Evolutionary conservation across 2,329 filamentous ascomycete species (phyloP).

Genomic region (Aspergillus sp.): DNA sequence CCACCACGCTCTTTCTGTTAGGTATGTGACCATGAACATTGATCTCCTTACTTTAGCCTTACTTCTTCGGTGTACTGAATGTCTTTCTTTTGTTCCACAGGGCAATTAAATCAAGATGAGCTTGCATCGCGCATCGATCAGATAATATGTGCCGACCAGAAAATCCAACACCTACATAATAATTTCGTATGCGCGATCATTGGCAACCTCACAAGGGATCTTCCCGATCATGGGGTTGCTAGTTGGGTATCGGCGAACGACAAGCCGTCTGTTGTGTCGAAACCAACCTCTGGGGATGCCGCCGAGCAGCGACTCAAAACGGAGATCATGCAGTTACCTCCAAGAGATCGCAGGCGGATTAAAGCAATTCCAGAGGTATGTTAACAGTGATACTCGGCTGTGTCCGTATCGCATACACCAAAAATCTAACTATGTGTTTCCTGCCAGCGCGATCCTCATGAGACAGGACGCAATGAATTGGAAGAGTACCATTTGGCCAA

Average conservation of each 20-base stretch:
- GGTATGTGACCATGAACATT: conserved; percentile 41
- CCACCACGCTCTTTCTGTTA: conserved; percentile 57
- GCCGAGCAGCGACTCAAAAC: conserved; percentile 63
- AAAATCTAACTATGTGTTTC: conserved; percentile 11
- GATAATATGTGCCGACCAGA: conserved; percentile 54
- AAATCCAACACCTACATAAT: conserved; percentile 61
- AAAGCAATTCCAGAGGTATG: conserved; percentile 55
- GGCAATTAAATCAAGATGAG: conserved; percentile 61
- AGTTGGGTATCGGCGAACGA: conserved; percentile 64
- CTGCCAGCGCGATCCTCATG: conserved; percentile 37
- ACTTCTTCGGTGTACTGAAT: conserved; percentile 12
- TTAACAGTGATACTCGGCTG: not conserved
- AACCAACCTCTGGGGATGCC: conserved; percentile 58
- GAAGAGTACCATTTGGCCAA: conserved; percentile 48
- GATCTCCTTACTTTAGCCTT: not conserved
- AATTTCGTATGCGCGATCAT: conserved; percentile 60
- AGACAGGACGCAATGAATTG: conserved; percentile 32
- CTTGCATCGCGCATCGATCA: conserved; percentile 56
- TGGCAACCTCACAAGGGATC: conserved; percentile 59
- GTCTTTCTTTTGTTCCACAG: conserved; percentile 35
- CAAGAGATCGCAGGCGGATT: conserved; percentile 59
- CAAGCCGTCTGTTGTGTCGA: conserved; percentile 49
- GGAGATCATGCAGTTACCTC: conserved; percentile 63
- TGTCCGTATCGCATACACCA: not conserved
- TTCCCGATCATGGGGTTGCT: conserved; percentile 62